Evolutionary conservation across 2,329 filamentous ascomycete species (phyloP).

Genomic region (Colletotrichum sansevieriae): DNA sequence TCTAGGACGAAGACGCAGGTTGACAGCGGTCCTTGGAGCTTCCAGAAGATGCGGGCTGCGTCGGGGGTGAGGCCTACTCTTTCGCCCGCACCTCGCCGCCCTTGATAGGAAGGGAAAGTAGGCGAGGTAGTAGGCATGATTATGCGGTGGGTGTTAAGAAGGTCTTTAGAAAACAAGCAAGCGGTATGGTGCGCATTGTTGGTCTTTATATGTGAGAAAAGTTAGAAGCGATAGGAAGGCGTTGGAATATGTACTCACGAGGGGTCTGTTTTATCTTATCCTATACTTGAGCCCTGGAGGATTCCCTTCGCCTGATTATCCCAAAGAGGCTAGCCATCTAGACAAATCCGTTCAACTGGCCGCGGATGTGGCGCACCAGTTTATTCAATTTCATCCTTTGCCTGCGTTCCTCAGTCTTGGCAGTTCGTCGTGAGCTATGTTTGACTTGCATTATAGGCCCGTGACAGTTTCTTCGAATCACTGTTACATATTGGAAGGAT

Average conservation of each 20-base stretch:
- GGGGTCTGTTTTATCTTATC: no score
- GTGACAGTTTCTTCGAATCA: no score
- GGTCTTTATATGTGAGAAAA: conserved; percentile 2
- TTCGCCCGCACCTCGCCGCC: neutral
- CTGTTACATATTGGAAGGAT: no score
- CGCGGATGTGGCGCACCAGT: no score
- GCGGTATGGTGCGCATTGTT: neutral
- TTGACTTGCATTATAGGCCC: no score
- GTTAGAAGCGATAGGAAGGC: conserved; percentile 1
- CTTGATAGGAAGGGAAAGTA: conserved; percentile 13
- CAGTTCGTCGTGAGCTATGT: no score
- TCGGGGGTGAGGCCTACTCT: neutral
- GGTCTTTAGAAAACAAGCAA: conserved; percentile 1
- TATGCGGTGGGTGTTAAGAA: neutral
- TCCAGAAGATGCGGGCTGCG: conserved; percentile 14
- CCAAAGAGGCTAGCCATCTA: no score
- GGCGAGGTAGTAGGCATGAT: conserved; percentile 6
- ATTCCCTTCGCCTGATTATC: no score
- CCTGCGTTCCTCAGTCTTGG: no score
- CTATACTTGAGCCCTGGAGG: no score
- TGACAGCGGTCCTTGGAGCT: conserved; percentile 9
- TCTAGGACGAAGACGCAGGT: conserved; percentile 10
- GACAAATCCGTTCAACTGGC: no score
- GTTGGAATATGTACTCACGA: conserved; percentile 10
- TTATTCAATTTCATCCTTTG: no score